Conservation (phyloP, 2,329 filamentous ascomycete species). For the Bertia moriformis region DNA sequence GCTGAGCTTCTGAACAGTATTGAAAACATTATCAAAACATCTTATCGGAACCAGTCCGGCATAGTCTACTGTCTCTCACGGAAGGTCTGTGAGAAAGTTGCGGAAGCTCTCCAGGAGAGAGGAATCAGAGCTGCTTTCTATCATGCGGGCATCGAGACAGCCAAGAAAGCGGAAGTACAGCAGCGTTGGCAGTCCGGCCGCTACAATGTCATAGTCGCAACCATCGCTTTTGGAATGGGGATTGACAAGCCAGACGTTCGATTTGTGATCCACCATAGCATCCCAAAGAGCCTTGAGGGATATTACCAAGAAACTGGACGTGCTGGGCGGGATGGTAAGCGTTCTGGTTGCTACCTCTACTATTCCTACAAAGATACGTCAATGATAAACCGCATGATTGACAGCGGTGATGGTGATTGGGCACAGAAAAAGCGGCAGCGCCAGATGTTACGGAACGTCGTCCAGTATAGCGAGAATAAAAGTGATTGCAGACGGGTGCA, state of each 20-base stretch:
- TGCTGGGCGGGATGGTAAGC: constrained; percentile 77
- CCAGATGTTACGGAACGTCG: constrained; percentile 71
- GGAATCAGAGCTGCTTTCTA: constrained; percentile 69
- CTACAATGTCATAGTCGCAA: constrained; percentile 85
- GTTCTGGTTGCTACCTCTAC: constrained; percentile 79
- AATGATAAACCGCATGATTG: constrained; percentile 66
- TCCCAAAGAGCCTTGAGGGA: constrained; percentile 90
- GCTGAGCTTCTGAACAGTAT: constrained; percentile 29
- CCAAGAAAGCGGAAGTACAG: constrained; percentile 59
- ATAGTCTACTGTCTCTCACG: constrained; percentile 89
- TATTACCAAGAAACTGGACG: constrained; percentile 98
- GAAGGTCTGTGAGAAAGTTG: constrained; percentile 68
- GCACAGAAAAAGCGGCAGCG: constrained; percentile 75
- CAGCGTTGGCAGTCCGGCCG: constrained; percentile 67
- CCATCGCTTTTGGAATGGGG: constrained; percentile 99
- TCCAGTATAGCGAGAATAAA: constrained; percentile 79
- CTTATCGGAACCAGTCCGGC: constrained; percentile 61
- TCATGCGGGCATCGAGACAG: constrained; percentile 62
- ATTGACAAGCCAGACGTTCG: constrained; percentile 96
- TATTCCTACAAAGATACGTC: constrained; percentile 69
- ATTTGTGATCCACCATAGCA: constrained; percentile 83
- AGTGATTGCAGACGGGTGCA: constrained; percentile 77
- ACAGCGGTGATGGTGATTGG: constrained; percentile 58
- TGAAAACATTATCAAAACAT: constrained; percentile 52
- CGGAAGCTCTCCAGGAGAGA: constrained; percentile 46